Evolutionary conservation across 1,284 basidiomycete genomes (phyloP).

Genomic region (Cryptococcus sp.): DNA sequence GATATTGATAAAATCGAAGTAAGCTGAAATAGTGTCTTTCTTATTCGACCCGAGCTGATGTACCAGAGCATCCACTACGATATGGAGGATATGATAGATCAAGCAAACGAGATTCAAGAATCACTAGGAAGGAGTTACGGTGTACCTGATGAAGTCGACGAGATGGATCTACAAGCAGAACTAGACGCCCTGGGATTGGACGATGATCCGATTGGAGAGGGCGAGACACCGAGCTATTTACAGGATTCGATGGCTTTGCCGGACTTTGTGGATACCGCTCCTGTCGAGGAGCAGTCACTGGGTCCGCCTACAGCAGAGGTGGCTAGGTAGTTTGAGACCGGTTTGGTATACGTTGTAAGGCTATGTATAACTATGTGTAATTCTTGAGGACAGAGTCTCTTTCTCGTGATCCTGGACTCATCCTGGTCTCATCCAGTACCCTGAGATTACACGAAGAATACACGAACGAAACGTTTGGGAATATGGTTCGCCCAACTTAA

Average conservation of each 20-base stretch:
- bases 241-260: slow-evolving; percentile 77
- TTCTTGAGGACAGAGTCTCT: too few species aligned
- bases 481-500: too few species aligned
- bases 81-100: slow-evolving; percentile 96
- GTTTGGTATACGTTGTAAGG: too few species aligned
- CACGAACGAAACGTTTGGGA: too few species aligned
- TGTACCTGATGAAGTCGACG: slow-evolving; percentile 96
- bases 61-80: slow-evolving; percentile 84
- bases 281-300: slow-evolving; percentile 47
- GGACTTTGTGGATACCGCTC: slow-evolving; percentile 83
- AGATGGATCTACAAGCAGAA: slow-evolving; percentile 94
- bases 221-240: slow-evolving; percentile 80
- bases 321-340: slow-evolving; percentile 4
- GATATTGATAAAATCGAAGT: slow-evolving; percentile 99
- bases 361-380: too few species aligned
- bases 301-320: slow-evolving; percentile 21
- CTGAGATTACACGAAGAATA: too few species aligned
- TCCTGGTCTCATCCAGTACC: too few species aligned
- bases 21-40: slow-evolving; percentile 24
- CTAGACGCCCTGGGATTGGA: slow-evolving; percentile 74
- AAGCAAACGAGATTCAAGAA: slow-evolving; percentile 97
- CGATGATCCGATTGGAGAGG: slow-evolving; percentile 66
- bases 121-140: slow-evolving; percentile 88
- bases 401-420: too few species aligned
- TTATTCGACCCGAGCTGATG: not conserved